phyloP scores from a whole-genome alignment of 2,329 filamentous ascomycete species.

The Leptoxyphium fumago region DNA sequence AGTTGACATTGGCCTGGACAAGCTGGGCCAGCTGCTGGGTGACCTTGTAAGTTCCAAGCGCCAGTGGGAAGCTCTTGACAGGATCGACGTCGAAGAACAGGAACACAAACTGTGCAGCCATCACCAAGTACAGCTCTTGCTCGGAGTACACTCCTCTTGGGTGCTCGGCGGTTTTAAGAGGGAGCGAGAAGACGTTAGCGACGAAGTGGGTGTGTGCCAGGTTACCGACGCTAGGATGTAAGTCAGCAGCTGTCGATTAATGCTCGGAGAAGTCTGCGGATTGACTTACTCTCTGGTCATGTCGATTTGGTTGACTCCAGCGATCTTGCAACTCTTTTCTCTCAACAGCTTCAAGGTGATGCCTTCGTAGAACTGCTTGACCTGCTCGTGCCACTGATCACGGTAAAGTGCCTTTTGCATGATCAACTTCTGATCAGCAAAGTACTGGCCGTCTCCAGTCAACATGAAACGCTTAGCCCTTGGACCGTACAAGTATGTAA shows the following conservation, averaged over 20 bases:
- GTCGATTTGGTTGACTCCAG: conserved; percentile 31
- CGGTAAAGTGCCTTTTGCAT: conserved; percentile 30
- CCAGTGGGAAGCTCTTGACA: conserved; percentile 37
- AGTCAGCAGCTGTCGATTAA: conserved; percentile 42
- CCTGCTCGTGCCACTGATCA: conserved; percentile 31
- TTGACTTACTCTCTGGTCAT: conserved; percentile 26
- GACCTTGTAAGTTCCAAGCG: conserved; percentile 32
- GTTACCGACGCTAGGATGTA: conserved; percentile 35
- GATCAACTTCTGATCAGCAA: conserved; percentile 28
- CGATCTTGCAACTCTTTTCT: conserved; percentile 31
- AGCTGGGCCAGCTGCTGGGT: conserved; percentile 36
- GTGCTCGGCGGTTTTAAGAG: conserved; percentile 38
- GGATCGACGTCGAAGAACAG: conserved; percentile 42
- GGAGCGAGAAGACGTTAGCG: conserved; percentile 39
- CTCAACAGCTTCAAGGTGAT: conserved; percentile 31
- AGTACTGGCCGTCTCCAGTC: conserved; percentile 28
- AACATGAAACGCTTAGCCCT: conserved; percentile 34
- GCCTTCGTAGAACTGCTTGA: conserved; percentile 33
- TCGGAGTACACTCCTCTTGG: conserved; percentile 39
- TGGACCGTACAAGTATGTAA: conserved; percentile 30
- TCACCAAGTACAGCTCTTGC: conserved; percentile 38
- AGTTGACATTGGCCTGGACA: conserved; percentile 33
- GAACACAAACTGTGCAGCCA: conserved; percentile 37
- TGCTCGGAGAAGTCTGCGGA: neutral
- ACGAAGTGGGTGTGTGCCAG: conserved; percentile 40